Percentiles rank a stretch among this genome's conserved stretches.
These are phyloP conservation scores for Leccinum disarticulatum DNA, from an alignment of 768 basidiomycete genomes.

Conservation along the genomic window DNA sequence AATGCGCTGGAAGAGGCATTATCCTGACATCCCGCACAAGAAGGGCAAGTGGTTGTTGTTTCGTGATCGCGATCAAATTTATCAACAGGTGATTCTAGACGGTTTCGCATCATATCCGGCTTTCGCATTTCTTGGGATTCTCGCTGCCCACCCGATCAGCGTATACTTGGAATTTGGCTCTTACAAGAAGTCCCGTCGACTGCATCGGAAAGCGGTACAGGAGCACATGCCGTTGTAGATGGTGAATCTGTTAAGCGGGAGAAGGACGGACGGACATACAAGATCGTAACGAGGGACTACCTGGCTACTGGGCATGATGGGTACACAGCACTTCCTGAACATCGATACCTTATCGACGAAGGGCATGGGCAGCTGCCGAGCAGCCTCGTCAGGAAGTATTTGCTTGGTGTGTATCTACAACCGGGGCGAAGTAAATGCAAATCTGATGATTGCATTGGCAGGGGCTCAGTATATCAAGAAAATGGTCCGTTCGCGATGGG, in stretches of 20 bases:
- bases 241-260: conserved; percentile 55
- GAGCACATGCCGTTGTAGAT: conserved; percentile 33
- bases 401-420: conserved; percentile 56
- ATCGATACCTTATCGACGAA: conserved; percentile 73
- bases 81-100: conserved; percentile 42
- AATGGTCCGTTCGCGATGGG: conserved; percentile 42
- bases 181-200: conserved; percentile 35
- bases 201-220: too few species aligned
- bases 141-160: conserved; percentile 61
- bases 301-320: conserved; percentile 86
- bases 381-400: conserved; percentile 75
- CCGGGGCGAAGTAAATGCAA: too few species aligned
- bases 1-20: conserved; percentile 72
- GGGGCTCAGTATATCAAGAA: conserved; percentile 75
- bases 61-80: not conserved
- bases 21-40: conserved; percentile 82
- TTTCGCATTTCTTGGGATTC: conserved; percentile 88
- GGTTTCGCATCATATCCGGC: conserved; percentile 87
- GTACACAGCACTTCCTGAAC: conserved; percentile 65
- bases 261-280: conserved; percentile 60
- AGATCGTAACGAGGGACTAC: conserved; percentile 83
- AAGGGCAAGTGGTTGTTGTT: conserved; percentile 56
- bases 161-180: conserved; percentile 73
- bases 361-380: conserved; percentile 81
- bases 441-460: conserved; percentile 28